phyloP scores from a whole-genome alignment of 768 basidiomycete species.

The Mycena rosella region DNA sequence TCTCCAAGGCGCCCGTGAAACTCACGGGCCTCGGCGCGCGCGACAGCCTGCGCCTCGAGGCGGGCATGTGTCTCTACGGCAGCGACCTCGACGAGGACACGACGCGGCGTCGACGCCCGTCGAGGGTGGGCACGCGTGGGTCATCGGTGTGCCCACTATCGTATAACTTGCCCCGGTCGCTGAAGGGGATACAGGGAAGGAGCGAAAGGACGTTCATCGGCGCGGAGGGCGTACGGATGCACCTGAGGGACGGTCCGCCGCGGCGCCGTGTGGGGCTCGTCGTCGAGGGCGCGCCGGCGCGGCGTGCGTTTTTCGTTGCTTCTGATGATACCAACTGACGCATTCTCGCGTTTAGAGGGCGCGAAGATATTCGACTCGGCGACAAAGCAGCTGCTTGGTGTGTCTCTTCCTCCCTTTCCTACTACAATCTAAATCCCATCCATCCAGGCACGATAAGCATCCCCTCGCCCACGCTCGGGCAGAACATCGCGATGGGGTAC shows the following conservation, averaged over 20 bases:
- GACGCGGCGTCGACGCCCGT: too few species aligned
- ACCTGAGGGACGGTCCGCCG: constrained; percentile 84
- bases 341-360: constrained; percentile 71
- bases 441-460: constrained; percentile 76
- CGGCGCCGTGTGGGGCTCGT: constrained; percentile 85
- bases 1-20: constrained; percentile 75
- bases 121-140: constrained; percentile 93
- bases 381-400: constrained; percentile 69
- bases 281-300: constrained; percentile 87
- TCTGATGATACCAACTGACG: constrained; percentile 13
- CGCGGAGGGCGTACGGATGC: constrained; percentile 75
- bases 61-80: constrained; percentile 97
- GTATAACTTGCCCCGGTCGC: too few species aligned
- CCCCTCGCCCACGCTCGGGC: constrained; percentile 89
- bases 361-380: constrained; percentile 76
- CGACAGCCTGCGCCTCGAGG: constrained; percentile 94
- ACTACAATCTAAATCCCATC: constrained; percentile 1
- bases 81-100: constrained; percentile 92
- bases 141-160: constrained; percentile 87
- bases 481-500: constrained; percentile 98
- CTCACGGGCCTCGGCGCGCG: constrained; percentile 93
- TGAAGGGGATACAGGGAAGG: constrained; percentile 86
- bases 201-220: constrained; percentile 88
- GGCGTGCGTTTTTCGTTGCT: constrained; percentile 64
- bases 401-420: constrained; percentile 20